Conservation (phyloP, 1,139 yeast genomes). For the Candida dubliniensis region DNA sequence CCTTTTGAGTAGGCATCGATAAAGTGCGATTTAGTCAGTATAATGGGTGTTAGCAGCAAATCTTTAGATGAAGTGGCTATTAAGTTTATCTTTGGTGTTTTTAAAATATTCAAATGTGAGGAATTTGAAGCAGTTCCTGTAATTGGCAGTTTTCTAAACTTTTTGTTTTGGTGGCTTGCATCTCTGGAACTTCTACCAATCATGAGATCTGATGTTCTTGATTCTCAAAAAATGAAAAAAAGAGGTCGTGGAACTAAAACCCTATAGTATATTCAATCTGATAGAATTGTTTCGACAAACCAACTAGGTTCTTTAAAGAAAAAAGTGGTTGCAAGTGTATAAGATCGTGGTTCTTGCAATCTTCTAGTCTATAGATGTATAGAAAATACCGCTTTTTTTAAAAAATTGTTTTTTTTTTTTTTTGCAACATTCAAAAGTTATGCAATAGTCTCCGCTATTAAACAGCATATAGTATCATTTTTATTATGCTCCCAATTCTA, state of each 20-base stretch:
- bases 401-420: background rate
- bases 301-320: no score
- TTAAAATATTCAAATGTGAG: background rate
- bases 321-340: no score
- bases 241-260: background rate
- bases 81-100: constrained; percentile 4
- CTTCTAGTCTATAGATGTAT: no score
- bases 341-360: no score
- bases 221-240: background rate
- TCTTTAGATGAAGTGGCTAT: constrained; percentile 15
- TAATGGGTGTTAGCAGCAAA: constrained; percentile 26
- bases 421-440: constrained; percentile 14
- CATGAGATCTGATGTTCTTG: background rate
- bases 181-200: constrained; percentile 1
- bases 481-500: constrained; percentile 2
- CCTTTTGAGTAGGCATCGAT: constrained; percentile 62
- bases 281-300: no score
- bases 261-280: no score
- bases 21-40: constrained; percentile 58
- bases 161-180: background rate
- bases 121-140: background rate
- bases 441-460: constrained; percentile 6
- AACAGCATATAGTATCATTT: no score
- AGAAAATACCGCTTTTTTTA: no score
- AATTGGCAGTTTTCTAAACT: background rate